Evolutionary conservation across 73 alveolate species (phyloP), one percentile per base, ranked within the genome.

Genomic region (Symbiodinium pilosum): DNA sequence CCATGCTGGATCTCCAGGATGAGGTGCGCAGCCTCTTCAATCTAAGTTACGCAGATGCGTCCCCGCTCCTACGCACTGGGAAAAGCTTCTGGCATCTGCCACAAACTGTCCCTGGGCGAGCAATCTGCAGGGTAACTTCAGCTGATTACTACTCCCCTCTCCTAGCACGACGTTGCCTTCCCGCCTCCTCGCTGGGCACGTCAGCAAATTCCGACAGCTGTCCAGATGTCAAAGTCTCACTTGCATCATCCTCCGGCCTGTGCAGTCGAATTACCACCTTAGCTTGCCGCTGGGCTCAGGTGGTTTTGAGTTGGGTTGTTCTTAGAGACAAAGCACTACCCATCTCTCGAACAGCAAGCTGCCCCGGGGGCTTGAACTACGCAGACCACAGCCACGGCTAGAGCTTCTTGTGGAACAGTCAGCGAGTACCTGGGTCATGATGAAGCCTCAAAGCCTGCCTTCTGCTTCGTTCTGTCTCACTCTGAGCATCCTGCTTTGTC

Each of bases 141-240:
- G n/a, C n/a, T n/a, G n/a, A n/a, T n/a, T n/a, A n/a, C n/a, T n/a
- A n/a, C 30, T 38, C 81, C 81, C 28, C 77, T 24, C 41, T 64
- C 9, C 30, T 9, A 2, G 11, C 20, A n/a, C 30, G 38, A 14
- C 39, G 24, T 14, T 64, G 41, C 81, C 11, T 9, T 28, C 39
- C 38, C 7, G 71, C 95, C 95, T 88, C 95, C 32, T 88, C 95
- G 21, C 86, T 88, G 69, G 95, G 95, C 71, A 88, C 95, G 42
- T 88, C 95, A 2, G 95, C 95, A 52, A 24, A 88, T 18, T 86
- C 85, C 4, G 95, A 88, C 41, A 38, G 24, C 43, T 36, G 7
- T 26, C 95, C 95, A 4, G 95, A 88, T 42, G 26, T 38, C 86
- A 88, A 40, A 4, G 44, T 41, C 69, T 88, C 86, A 7, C 18